Conservation (phyloP, 352 stramenopile genomes). For the Phytopythium boreale region DNA sequence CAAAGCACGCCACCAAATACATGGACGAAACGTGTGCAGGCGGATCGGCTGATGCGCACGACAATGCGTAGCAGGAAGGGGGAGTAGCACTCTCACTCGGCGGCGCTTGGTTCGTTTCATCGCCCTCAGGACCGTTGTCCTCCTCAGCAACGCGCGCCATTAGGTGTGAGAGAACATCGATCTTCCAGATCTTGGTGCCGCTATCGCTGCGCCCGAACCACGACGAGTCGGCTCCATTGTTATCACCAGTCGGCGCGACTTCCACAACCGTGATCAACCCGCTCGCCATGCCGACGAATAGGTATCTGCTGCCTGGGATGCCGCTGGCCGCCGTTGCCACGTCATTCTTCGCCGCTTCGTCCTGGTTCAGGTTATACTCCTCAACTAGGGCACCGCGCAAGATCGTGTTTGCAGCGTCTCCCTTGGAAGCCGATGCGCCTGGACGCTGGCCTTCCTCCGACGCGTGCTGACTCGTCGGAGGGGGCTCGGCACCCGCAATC, state of each 20-base stretch:
- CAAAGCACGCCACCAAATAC: conserved; percentile 65
- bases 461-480: neutral
- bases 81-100: neutral
- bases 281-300: conserved; percentile 77
- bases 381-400: conserved; percentile 33
- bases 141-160: neutral
- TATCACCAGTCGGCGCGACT: conserved; percentile 16
- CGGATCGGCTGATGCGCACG: conserved; percentile 41
- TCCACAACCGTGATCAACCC: conserved; percentile 69
- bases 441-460: neutral
- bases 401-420: neutral
- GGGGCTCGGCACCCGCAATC: neutral
- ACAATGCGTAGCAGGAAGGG: conserved; percentile 54
- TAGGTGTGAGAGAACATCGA: conserved; percentile 68
- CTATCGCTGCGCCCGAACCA: conserved; percentile 28
- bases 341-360: conserved; percentile 42
- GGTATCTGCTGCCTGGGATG: conserved; percentile 45
- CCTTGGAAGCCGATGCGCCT: neutral
- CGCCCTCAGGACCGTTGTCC: conserved; percentile 6
- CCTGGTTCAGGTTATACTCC: conserved; percentile 62
- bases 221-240: conserved; percentile 5
- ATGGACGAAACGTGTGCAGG: conserved; percentile 26
- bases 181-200: conserved; percentile 66
- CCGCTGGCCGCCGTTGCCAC: conserved; percentile 41
- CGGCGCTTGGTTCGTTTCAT: neutral